phyloP scores from a whole-genome alignment of 495 filamentous ascomycete species.

The Penicillium ochrochloron region DNA sequence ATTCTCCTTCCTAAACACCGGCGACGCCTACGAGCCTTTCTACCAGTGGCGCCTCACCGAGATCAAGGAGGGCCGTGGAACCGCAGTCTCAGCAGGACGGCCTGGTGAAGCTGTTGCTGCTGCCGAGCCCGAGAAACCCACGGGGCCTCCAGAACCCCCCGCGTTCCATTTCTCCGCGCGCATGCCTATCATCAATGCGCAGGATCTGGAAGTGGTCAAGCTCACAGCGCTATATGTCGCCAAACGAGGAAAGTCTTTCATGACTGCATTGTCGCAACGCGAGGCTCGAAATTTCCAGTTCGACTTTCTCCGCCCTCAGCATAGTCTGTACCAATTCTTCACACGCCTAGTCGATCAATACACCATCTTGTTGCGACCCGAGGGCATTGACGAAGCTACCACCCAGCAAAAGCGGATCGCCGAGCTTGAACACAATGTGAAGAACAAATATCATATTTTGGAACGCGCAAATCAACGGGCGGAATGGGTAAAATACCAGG shows the following conservation, averaged over 20 bases:
- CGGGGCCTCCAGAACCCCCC: slow-evolving; percentile 85
- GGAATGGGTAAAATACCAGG: slow-evolving; percentile 83
- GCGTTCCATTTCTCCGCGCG: slow-evolving; percentile 93
- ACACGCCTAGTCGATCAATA: slow-evolving; percentile 92
- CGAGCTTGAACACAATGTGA: slow-evolving; percentile 75
- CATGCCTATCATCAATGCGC: slow-evolving; percentile 95
- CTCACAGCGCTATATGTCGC: slow-evolving; percentile 90
- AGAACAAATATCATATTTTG: slow-evolving; percentile 79
- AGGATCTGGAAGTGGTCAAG: slow-evolving; percentile 91
- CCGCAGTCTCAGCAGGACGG: slow-evolving; percentile 77
- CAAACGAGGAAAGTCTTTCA: slow-evolving; percentile 85
- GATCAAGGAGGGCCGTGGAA: slow-evolving; percentile 82
- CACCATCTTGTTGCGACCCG: slow-evolving; percentile 70
- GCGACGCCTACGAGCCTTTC: slow-evolving; percentile 85
- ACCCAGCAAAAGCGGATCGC: slow-evolving; percentile 69
- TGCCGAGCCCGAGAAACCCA: slow-evolving; percentile 66
- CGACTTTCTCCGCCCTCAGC: slow-evolving; percentile 93
- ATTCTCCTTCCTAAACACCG: slow-evolving; percentile 82
- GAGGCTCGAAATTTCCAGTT: slow-evolving; percentile 95
- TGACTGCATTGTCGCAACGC: slow-evolving; percentile 84
- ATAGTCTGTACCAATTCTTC: slow-evolving; percentile 95
- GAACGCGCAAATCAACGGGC: slow-evolving; percentile 81
- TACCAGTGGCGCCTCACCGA: slow-evolving; percentile 90
- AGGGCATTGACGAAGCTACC: slow-evolving; percentile 71
- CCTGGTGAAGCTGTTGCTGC: slow-evolving; percentile 61